Base-by-base conservation (phyloP, 495 filamentous ascomycete species). In the Umbilicaria muhlenbergii region DNA sequence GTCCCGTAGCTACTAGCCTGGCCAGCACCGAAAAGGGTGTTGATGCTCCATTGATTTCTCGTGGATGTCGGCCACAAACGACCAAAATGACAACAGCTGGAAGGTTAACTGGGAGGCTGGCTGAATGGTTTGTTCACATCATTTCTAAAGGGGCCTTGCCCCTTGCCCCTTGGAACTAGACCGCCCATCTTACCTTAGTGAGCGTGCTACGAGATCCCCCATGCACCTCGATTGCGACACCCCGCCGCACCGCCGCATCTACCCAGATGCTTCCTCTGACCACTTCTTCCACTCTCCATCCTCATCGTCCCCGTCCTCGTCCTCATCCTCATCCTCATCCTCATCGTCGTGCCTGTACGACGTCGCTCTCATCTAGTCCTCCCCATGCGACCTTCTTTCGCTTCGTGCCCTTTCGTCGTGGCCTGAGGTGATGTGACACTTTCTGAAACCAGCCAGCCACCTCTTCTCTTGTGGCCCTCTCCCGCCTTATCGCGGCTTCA, bases 391-490 rank as follows among this genome's bases (percentile, higher is more conserved):
- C 48, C 34, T 21, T 45, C 28, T 34, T 34, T 32, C 32, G 35
- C 38, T 48, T 21, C 32, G 8, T 18, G 18, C 16, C 11, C 11
- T 36, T 34, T 13, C 19, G 17, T 33, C 32, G 11, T 12, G 15
- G 32, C 18, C 5, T 18, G 16, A 41, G 33, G 33, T 33, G 43
- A 46, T 44, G 36, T 37, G 37, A 28, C 43, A 45, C 48, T 47
- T 51, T 38, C 54, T 57, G 50, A 53, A 45, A 31, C 53, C 53
- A 54, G 51, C 55, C 41, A 51, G 41, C 48, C 48, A 28, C 24
- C 24, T 28, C 24, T 28, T 28, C 24, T 8, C 24, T 10, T 6
- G n/a, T 28, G 24, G 8, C 24, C 24, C 24, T 28, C 24, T 5
- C 24, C 24, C 24, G 24, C 24, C 24, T 28, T 28, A 28, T 28